phyloP scores from a whole-genome alignment of 2,329 filamentous ascomycete genomes.

The Coccinonectria pachysandricola region DNA sequence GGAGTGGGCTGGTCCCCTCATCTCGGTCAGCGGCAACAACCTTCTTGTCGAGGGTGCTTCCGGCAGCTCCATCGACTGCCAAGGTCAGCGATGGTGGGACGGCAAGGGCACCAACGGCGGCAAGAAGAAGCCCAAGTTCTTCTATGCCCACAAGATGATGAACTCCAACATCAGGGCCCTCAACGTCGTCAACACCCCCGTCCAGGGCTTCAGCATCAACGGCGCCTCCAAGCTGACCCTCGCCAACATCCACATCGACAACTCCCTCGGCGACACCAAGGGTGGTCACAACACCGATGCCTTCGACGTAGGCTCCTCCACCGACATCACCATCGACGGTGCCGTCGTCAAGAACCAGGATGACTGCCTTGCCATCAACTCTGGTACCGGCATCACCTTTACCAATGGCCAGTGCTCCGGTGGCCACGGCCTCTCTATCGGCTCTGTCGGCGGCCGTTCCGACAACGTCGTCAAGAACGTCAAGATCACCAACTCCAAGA shows the following conservation, averaged over 20 bases:
- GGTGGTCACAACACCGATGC: constrained; percentile 45
- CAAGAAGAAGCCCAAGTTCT: constrained; percentile 53
- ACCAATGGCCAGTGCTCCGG: constrained; percentile 32
- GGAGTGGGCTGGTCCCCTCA: constrained; percentile 54
- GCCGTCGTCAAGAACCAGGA: constrained; percentile 50
- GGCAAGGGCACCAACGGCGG: constrained; percentile 48
- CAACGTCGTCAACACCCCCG: constrained; percentile 31
- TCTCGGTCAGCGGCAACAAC: constrained; percentile 47
- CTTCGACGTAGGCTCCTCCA: constrained; percentile 44
- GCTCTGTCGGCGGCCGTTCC: constrained; percentile 34
- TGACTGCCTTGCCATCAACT: constrained; percentile 50
- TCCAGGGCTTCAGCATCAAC: constrained; percentile 32
- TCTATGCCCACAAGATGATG: constrained; percentile 33
- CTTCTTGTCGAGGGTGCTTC: constrained; percentile 42
- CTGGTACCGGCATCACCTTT: constrained; percentile 38
- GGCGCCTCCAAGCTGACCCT: constrained; percentile 23
- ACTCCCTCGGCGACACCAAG: constrained; percentile 25
- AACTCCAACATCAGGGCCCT: constrained; percentile 27
- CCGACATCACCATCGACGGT: constrained; percentile 38
- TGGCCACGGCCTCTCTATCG: constrained; percentile 34
- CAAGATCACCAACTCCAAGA: constrained; percentile 36
- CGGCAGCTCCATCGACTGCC: constrained; percentile 41
- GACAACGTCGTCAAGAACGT: constrained; percentile 44
- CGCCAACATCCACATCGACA: constrained; percentile 28
- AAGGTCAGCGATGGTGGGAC: constrained; percentile 52